Evolutionary conservation across 352 stramenopile genomes (phyloP).

Genomic region (Globisporangium yorkense): DNA sequence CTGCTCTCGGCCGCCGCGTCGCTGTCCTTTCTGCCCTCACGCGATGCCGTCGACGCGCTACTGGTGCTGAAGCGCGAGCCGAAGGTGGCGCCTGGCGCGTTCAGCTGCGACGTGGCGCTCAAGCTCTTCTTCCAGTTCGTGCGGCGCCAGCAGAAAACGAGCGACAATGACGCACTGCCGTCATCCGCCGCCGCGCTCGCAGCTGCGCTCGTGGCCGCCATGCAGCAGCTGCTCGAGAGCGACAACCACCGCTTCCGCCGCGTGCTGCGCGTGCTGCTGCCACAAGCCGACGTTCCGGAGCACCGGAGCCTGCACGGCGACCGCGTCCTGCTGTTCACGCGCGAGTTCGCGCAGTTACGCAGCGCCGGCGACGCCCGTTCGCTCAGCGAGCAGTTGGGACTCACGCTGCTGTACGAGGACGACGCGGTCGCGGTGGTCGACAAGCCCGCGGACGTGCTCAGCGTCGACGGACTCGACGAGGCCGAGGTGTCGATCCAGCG

Average conservation of each 20-base stretch:
- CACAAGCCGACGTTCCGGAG: constrained; percentile 14
- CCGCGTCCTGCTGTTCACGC: constrained; percentile 38
- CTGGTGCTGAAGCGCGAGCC: constrained; percentile 13
- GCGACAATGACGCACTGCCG: not conserved
- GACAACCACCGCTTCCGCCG: constrained; percentile 9
- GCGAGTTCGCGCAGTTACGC: constrained; percentile 24
- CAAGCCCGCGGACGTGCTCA: constrained; percentile 53
- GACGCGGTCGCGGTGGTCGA: constrained; percentile 50
- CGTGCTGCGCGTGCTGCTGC: constrained; percentile 25
- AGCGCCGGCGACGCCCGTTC: not conserved
- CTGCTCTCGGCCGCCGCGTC: not conserved
- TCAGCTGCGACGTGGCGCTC: constrained; percentile 14
- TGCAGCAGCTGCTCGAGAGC: constrained; percentile 1
- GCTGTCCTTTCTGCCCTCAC: not conserved
- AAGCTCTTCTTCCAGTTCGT: constrained; percentile 15
- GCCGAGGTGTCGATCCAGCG: constrained; percentile 38
- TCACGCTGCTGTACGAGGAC: constrained; percentile 39
- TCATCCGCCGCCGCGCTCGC: not conserved
- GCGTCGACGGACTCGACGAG: constrained; percentile 40
- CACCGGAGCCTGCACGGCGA: constrained; percentile 21
- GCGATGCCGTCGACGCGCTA: not conserved
- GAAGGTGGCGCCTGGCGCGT: not conserved
- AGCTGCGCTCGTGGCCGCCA: not conserved
- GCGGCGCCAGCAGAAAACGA: not conserved
- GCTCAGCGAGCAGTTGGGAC: constrained; percentile 8